Conservation (phyloP, 129 eudicot species). For the Sambucus nigra region DNA sequence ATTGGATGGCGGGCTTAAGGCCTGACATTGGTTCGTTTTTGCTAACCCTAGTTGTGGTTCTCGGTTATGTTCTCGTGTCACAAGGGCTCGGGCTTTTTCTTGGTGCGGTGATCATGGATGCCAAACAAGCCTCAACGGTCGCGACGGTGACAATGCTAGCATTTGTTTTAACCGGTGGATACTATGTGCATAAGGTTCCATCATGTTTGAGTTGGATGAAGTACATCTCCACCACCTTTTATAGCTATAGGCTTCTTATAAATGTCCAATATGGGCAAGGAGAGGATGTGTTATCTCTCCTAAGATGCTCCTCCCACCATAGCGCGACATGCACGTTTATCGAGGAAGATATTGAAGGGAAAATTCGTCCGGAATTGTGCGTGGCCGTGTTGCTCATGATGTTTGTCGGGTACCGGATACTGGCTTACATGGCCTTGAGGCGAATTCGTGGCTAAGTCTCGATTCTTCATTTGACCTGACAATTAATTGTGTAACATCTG, state of each 20-base stretch:
- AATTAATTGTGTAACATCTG: too few relatives aligned
- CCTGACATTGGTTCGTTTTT: constrained; percentile 52
- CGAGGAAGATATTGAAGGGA: constrained; percentile 61
- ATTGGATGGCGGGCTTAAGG: constrained; percentile 92
- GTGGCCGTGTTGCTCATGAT: constrained; percentile 37
- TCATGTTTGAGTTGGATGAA: constrained; percentile 64
- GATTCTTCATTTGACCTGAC: not conserved
- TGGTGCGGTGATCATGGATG: constrained; percentile 92
- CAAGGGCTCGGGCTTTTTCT: constrained; percentile 86
- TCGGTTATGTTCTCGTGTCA: constrained; percentile 70
- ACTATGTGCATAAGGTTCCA: constrained; percentile 80
- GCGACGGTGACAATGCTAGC: constrained; percentile 87
- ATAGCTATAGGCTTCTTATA: constrained; percentile 67
- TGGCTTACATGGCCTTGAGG: constrained; percentile 72
- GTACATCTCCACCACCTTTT: constrained; percentile 66
- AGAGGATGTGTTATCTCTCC: constrained; percentile 26
- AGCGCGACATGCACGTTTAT: constrained; percentile 52
- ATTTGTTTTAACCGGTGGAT: constrained; percentile 82
- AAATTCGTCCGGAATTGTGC: constrained; percentile 43
- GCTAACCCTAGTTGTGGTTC: constrained; percentile 40
- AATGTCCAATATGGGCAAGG: constrained; percentile 82
- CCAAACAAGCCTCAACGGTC: constrained; percentile 75
- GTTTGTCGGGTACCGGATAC: constrained; percentile 71
- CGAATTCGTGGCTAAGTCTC: constrained; percentile 33
- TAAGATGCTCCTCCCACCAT: constrained; percentile 42